Base-by-base conservation (phyloP, 1,284 basidiomycete genomes). In the Hortiboletus rubellus region DNA sequence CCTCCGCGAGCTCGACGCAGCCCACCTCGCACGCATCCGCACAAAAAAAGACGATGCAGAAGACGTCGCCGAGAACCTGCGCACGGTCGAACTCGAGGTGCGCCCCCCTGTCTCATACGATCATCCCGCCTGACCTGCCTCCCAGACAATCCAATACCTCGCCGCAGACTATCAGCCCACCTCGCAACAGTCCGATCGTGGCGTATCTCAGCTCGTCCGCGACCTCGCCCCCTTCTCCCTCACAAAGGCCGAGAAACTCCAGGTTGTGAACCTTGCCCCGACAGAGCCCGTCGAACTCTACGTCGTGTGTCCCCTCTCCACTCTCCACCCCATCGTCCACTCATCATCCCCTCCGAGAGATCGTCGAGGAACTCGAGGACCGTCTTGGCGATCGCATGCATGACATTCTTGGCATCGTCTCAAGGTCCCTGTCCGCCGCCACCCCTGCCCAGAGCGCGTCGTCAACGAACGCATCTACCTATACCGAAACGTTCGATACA, bases 191-290 rank as follows among this genome's bases (percentile, higher is more conserved):
- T 86, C 83, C 1, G 78, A 81, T 1, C 79, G 83, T 42, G 81
- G 84, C 14, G 85, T 97, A 52, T 73, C 81, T 1, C 77, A 79
- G 50, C 84, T 97, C 15, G 83, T 90, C 14, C 82, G 85, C 59
- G 76, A 76, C 38, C 82, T 97, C 12, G 81, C 83, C 14, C 76
- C 83, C 44, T 91, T 86, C 59, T 82, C 83, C 10, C 77, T 98
- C 59, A 96, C 94, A 0, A 96, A 96, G 67, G 85, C 89, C 5
- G 95, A 98, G 77, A 92, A 95, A 64, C 79, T 98, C 5, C 94
- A 96, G 70, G 82, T 96, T 37, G 86, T 94, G 47, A 97, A 98
- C 69, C 81, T 96, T 15, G 89, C 89, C 1, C 96, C 95, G 1
- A 85, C 82, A 6, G 82, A 86, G 49, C 77, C 87, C 0, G 92